These are phyloP conservation scores for Syzygium aqueum DNA, from an alignment of 345 rosid genomes.

Conservation along the genomic window DNA sequence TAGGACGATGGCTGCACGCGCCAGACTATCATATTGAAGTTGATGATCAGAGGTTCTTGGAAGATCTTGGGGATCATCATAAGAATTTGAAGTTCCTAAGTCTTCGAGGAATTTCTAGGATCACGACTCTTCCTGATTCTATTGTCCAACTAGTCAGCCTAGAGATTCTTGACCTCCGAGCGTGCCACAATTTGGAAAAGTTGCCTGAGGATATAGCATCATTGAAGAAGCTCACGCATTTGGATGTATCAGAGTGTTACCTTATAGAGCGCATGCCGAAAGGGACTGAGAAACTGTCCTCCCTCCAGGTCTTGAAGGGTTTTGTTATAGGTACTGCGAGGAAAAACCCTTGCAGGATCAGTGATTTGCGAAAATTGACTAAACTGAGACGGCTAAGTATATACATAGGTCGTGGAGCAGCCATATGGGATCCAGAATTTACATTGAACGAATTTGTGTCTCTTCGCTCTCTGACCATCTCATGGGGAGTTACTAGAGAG, in stretches of 20 bases:
- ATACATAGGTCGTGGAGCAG: not conserved
- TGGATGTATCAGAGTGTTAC: constrained; percentile 30
- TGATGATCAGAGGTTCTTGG: constrained; percentile 10
- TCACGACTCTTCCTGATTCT: constrained; percentile 11
- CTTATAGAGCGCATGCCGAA: constrained; percentile 24
- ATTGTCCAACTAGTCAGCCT: constrained; percentile 4
- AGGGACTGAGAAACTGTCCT: not conserved
- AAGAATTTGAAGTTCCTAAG: constrained; percentile 19
- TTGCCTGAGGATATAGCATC: constrained; percentile 17
- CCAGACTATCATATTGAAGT: constrained; percentile 22
- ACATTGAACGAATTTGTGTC: not conserved
- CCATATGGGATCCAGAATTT: constrained; percentile 28
- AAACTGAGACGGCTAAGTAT: not conserved
- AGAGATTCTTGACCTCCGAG: constrained; percentile 21
- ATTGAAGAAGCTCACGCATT: constrained; percentile 12
- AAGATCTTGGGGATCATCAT: not conserved
- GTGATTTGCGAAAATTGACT: not conserved
- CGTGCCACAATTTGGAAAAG: constrained; percentile 25
- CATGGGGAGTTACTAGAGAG: not conserved
- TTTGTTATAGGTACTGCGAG: constrained; percentile 10
- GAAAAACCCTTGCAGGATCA: not conserved
- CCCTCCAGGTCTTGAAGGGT: constrained; percentile 26
- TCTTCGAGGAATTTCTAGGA: constrained; percentile 31
- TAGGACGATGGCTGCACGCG: constrained; percentile 25
- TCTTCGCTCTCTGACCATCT: constrained; percentile 1